A percentile compares a stretch with the other conserved stretches of the same genome.
Conservation (phyloP, 1,284 basidiomycete genomes). For the Pascua guehoae region DNA sequence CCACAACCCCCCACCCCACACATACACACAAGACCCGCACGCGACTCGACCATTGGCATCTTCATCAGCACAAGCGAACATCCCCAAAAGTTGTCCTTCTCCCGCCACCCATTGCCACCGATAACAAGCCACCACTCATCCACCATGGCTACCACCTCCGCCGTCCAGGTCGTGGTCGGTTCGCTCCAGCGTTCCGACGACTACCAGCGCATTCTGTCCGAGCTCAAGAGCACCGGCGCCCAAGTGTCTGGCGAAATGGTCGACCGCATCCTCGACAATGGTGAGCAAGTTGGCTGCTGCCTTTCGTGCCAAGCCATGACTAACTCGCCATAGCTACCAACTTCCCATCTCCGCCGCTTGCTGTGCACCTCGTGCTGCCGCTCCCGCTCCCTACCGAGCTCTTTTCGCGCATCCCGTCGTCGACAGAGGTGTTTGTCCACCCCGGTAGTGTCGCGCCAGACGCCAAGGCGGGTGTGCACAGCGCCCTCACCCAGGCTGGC, state of each 20-base stretch:
- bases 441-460: slow-evolving; percentile 21
- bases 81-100: slow-evolving; percentile 3
- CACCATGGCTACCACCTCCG: slow-evolving; percentile 6
- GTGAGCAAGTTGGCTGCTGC: slow-evolving; percentile 26
- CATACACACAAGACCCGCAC: no score
- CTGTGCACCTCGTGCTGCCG: slow-evolving; percentile 46
- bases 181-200: slow-evolving; percentile 46
- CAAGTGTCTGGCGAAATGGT: slow-evolving; percentile 47
- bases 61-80: background rate
- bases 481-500: slow-evolving; percentile 20
- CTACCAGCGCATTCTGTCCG: slow-evolving; percentile 38
- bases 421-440: slow-evolving; percentile 37
- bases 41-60: background rate
- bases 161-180: slow-evolving; percentile 42
- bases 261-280: slow-evolving; percentile 46
- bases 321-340: slow-evolving; percentile 35
- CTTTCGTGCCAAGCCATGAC: background rate
- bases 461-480: slow-evolving; percentile 20
- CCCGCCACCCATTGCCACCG: slow-evolving; percentile 1
- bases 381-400: slow-evolving; percentile 39
- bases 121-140: background rate
- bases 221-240: slow-evolving; percentile 29
- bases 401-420: slow-evolving; percentile 38
- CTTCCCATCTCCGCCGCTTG: slow-evolving; percentile 36
- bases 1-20: no score